Conservation (phyloP, 495 filamentous ascomycete genomes). For the Neurospora hispaniola region DNA sequence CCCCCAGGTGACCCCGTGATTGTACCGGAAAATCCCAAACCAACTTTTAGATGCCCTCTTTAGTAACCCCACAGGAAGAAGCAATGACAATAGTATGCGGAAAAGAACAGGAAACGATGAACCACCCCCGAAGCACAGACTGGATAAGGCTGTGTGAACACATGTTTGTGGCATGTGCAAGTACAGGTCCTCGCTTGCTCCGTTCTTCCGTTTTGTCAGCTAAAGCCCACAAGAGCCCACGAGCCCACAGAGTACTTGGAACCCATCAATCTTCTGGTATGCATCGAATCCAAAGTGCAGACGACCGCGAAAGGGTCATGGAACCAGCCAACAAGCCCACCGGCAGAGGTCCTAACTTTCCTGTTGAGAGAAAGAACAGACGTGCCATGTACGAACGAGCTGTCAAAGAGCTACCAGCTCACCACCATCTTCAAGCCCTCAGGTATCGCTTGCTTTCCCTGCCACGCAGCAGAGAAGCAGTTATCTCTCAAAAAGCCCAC, state of each 20-base stretch:
- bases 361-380: not conserved
- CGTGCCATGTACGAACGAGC: slow-evolving; percentile 20
- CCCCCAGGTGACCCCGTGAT: not conserved
- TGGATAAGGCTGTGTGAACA: not conserved
- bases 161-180: not conserved
- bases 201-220: slow-evolving; percentile 2
- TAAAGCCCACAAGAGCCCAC: slow-evolving; percentile 35
- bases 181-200: not conserved
- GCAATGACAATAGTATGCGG: not conserved
- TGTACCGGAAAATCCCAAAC: not conserved
- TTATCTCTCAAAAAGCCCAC: slow-evolving; percentile 39
- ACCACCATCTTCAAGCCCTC: slow-evolving; percentile 33
- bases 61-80: not conserved
- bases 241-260: slow-evolving; percentile 27
- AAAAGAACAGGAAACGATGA: not conserved
- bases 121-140: not conserved
- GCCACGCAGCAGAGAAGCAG: slow-evolving; percentile 15
- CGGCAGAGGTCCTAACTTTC: slow-evolving; percentile 5
- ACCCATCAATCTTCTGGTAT: slow-evolving; percentile 16
- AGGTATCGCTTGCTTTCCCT: slow-evolving; percentile 36
- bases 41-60: not conserved
- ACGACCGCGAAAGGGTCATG: slow-evolving; percentile 3
- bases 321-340: slow-evolving; percentile 7
- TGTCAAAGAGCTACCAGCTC: slow-evolving; percentile 40
- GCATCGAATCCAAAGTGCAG: not conserved